Evolutionary conservation across 2,329 filamentous ascomycete genomes (phyloP), one percentile per base, ranked within the genome.

Genomic region (Penicillium sp.): DNA sequence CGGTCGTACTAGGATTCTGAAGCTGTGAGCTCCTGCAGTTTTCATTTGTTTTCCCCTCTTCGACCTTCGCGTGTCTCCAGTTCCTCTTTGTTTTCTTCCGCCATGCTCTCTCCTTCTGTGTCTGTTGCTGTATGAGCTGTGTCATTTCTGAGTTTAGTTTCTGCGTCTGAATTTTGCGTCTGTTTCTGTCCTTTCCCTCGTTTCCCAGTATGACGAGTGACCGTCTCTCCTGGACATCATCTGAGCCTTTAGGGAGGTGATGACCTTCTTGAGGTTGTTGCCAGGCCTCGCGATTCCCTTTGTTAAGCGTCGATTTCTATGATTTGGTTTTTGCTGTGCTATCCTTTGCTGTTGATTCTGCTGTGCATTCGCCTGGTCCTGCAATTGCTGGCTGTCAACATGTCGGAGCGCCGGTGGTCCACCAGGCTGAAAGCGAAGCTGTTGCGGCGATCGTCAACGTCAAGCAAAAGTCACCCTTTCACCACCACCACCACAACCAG

Each of bases 361-460:
- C 23, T 52, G 31, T 54, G 47, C 46, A 45, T 60, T 52, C 35
- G 15, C 49, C 15, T 31, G 17, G 7, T 17, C 45, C 21, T 46
- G 41, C 13, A 41, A 41, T 41, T 13, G 35, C 35, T 51, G 11
- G 35, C 23, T 26, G 21, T 57, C 60, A 75, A 62, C 50, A 75
- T 75, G 73, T 67, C 71, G 38, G 73, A 76, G 64, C 67, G 73
- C 50, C 69, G 75, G 38, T 76, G 75, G 67, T 71, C 72, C 68
- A 69, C 72, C 67, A 69, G 75, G 59, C 62, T 75, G 56, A 75
- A 75, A 65, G 70, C 73, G 44, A 76, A 75, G 65, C 70, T 78
- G 62, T 68, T 77, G 63, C 74, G 75, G 60, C 74, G 75, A 71
- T 75, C 75, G 64, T 76, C 76, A 38, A 71, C 69, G 50, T 62